A percentile compares a stretch with the other conserved stretches of the same genome.
Conservation (phyloP, 805 yeast genomes). For the Ogataea ramenticola region DNA sequence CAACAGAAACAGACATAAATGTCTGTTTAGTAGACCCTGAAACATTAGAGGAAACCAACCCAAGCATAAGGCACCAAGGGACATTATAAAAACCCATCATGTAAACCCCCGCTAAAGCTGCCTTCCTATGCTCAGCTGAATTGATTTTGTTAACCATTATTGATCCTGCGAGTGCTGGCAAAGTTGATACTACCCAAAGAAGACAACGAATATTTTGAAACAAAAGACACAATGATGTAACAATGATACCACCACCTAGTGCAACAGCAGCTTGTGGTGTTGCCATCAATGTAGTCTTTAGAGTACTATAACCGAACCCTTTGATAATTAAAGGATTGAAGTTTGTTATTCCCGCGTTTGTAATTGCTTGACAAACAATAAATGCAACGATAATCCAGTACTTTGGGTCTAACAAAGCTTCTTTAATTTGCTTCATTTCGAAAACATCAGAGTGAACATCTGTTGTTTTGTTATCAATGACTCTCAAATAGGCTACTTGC, state of each 20-base stretch:
- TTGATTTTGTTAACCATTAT: neutral
- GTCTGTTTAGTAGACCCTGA: constrained; percentile 63
- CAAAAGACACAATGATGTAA: constrained; percentile 11
- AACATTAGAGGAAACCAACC: constrained; percentile 30
- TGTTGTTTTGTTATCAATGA: constrained; percentile 24
- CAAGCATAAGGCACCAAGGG: constrained; percentile 12
- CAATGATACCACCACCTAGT: constrained; percentile 20
- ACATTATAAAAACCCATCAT: neutral
- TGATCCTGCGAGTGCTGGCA: neutral
- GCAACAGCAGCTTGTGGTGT: constrained; percentile 21
- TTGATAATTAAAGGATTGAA: constrained; percentile 33
- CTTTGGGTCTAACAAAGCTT: constrained; percentile 3
- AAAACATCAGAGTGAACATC: neutral
- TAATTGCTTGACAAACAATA: constrained; percentile 22
- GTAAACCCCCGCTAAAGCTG: neutral
- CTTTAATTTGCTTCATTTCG: neutral
- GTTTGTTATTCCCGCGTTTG: constrained; percentile 32
- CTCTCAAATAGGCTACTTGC: constrained; percentile 35
- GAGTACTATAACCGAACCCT: constrained; percentile 20
- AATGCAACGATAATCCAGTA: constrained; percentile 17
- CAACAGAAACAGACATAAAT: constrained; percentile 42
- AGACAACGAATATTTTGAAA: constrained; percentile 8
- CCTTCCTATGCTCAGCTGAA: neutral
- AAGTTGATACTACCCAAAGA: neutral
- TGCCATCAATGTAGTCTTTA: constrained; percentile 25